A percentile compares a stretch with the other conserved stretches of the same genome.
Evolutionary conservation across 495 filamentous ascomycete species (phyloP).

Genomic region (Parathielavia appendiculata): DNA sequence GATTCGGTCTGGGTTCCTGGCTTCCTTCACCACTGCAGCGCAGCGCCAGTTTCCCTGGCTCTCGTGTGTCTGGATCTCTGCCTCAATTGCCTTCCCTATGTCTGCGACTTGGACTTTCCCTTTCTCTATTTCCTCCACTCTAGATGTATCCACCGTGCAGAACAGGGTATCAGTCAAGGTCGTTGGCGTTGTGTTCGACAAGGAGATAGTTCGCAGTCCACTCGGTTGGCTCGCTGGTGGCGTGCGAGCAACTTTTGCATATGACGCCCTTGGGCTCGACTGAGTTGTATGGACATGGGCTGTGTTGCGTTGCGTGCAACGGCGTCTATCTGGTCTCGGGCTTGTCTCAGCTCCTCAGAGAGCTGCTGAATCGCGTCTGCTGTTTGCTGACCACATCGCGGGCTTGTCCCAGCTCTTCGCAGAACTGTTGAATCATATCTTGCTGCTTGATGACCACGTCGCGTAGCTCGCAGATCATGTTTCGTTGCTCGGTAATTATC

Average conservation of each 20-base stretch:
- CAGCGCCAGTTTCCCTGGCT: background rate
- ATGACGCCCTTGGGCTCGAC: constrained; percentile 10
- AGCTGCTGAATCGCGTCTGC: too few relatives aligned
- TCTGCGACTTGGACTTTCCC: background rate
- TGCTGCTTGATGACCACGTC: too few relatives aligned
- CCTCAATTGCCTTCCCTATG: constrained; percentile 7
- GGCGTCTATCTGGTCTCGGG: too few relatives aligned
- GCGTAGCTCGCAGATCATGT: too few relatives aligned
- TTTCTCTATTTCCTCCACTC: background rate
- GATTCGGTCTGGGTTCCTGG: constrained; percentile 1
- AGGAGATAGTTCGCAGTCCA: constrained; percentile 6
- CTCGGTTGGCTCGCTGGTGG: constrained; percentile 9
- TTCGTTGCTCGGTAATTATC: too few relatives aligned
- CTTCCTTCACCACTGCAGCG: constrained; percentile 1
- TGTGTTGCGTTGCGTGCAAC: constrained; percentile 6
- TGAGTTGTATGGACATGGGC: background rate
- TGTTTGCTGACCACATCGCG: too few relatives aligned
- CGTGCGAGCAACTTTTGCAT: constrained; percentile 8
- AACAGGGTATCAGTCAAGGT: constrained; percentile 7
- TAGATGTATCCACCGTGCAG: constrained; percentile 5
- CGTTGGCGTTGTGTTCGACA: too few relatives aligned
- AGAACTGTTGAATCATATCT: too few relatives aligned
- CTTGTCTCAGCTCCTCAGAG: too few relatives aligned
- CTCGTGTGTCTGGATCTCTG: background rate
- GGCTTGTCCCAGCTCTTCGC: constrained; percentile 11